A percentile compares a stretch with the other conserved stretches of the same genome.
Evolutionary conservation across 2,329 filamentous ascomycete genomes (phyloP).

Genomic region (Curvularia eragrostidis): DNA sequence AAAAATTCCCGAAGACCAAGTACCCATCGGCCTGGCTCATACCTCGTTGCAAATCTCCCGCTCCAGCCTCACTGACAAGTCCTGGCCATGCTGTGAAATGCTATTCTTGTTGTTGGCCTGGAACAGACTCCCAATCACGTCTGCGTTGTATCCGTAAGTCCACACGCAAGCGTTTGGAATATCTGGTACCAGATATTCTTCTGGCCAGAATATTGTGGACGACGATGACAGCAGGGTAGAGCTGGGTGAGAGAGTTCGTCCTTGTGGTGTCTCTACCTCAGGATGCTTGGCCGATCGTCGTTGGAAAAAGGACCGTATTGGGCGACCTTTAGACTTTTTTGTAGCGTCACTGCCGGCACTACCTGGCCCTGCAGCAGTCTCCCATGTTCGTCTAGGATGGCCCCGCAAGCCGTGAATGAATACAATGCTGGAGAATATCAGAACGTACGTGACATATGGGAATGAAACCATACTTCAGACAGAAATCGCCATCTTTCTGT

Average conservation of each 20-base stretch:
- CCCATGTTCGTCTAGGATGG: conserved; percentile 14
- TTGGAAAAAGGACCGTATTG: conserved; percentile 9
- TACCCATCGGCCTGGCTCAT: not conserved
- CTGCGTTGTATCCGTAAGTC: conserved; percentile 54
- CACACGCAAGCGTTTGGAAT: conserved; percentile 48
- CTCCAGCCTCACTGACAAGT: conserved; percentile 35
- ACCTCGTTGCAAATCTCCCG: conserved; percentile 44
- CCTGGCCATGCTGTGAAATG: conserved; percentile 46
- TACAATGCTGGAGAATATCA: conserved; percentile 6
- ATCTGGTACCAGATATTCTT: conserved; percentile 48
- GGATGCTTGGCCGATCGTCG: conserved; percentile 7
- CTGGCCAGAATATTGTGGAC: conserved; percentile 42
- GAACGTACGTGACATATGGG: not conserved
- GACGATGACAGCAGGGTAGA: not conserved
- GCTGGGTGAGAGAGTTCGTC: not conserved
- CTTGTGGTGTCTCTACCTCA: conserved; percentile 7
- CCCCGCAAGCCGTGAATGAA: conserved; percentile 16
- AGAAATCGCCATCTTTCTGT: conserved; percentile 3
- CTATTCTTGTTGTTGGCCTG: conserved; percentile 28
- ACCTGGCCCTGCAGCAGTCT: not conserved
- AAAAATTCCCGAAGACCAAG: not conserved
- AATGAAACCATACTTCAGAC: not conserved
- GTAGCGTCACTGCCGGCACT: conserved; percentile 6
- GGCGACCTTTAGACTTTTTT: conserved; percentile 5
- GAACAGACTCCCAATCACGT: conserved; percentile 48